These are phyloP conservation scores for Phyllosticta capitalensis DNA, from an alignment of 2,329 filamentous ascomycete genomes.

Conservation along the genomic window DNA sequence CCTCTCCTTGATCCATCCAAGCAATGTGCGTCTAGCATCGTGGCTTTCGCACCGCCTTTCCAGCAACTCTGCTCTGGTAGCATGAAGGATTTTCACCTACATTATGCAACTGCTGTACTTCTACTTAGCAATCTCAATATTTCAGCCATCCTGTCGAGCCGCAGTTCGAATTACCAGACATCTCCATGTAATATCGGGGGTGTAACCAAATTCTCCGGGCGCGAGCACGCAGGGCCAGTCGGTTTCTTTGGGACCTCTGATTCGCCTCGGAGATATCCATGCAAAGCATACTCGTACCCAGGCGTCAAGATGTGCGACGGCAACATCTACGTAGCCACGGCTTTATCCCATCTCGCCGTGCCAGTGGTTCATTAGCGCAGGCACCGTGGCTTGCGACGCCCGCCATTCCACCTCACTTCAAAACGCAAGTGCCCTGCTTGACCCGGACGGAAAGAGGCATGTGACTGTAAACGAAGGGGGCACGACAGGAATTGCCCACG, in stretches of 20 bases:
- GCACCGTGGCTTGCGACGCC: background rate
- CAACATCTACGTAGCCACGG: background rate
- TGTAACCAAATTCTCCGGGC: background rate
- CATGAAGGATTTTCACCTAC: background rate
- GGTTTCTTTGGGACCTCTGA: background rate
- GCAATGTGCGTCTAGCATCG: background rate
- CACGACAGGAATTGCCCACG: background rate
- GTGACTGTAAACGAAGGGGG: background rate
- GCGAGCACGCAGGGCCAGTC: background rate
- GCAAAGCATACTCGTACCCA: background rate
- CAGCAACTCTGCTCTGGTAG: background rate
- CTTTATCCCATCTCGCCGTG: background rate
- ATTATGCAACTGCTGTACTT: background rate
- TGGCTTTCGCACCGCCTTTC: background rate
- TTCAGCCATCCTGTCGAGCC: background rate
- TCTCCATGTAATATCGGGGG: background rate
- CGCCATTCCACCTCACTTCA: background rate
- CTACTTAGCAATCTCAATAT: background rate
- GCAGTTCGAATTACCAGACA: background rate
- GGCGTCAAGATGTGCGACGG: background rate
- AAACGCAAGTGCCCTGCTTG: background rate
- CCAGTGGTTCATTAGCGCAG: background rate
- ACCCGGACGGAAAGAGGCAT: background rate
- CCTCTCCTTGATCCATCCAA: background rate
- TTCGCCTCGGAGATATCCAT: background rate